These are phyloP conservation scores for Uronychia setigera DNA, from an alignment of 73 alveolate genomes.

Conservation along the genomic window DNA sequence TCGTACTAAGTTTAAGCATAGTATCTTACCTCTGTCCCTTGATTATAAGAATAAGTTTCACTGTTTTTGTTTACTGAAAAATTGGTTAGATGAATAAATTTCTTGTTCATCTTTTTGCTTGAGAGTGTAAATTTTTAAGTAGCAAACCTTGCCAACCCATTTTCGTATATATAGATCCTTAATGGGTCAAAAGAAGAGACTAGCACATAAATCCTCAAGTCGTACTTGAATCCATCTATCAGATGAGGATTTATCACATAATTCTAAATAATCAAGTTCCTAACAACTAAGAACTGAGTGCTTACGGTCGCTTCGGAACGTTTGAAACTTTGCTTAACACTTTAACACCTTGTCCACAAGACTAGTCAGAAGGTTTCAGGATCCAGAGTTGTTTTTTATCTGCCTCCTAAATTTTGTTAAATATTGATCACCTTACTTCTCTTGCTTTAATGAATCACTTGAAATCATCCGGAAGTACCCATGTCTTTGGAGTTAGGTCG, in stretches of 20 bases:
- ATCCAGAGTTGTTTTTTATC: slow-evolving; percentile 73
- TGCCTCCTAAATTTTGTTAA: background rate
- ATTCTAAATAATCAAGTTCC: slow-evolving; percentile 88
- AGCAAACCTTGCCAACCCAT: slow-evolving; percentile 72
- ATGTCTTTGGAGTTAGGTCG: slow-evolving; percentile 81
- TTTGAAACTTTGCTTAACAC: slow-evolving; percentile 74
- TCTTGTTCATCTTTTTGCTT: slow-evolving; percentile 30
- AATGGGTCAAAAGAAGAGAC: slow-evolving; percentile 68
- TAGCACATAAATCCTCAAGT: slow-evolving; percentile 84
- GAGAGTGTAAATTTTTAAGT: slow-evolving; percentile 41
- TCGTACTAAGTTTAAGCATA: background rate
- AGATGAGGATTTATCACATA: slow-evolving; percentile 83
- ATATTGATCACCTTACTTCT: slow-evolving; percentile 65
- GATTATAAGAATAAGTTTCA: slow-evolving; percentile 53
- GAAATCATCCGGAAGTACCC: slow-evolving; percentile 84
- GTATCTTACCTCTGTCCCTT: background rate
- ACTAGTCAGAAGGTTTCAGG: slow-evolving; percentile 90
- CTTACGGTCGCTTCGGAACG: slow-evolving; percentile 68
- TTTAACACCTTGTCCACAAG: slow-evolving; percentile 92
- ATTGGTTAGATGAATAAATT: slow-evolving; percentile 42
- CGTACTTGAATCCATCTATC: slow-evolving; percentile 89
- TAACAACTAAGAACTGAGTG: slow-evolving; percentile 91
- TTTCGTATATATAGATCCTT: slow-evolving; percentile 48
- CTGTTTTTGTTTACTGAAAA: slow-evolving; percentile 39
- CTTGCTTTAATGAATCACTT: slow-evolving; percentile 66